These are phyloP conservation scores for Trypanosomatidae sp. DNA, from an alignment of 208 protist genomes.

Conservation along the genomic window DNA sequence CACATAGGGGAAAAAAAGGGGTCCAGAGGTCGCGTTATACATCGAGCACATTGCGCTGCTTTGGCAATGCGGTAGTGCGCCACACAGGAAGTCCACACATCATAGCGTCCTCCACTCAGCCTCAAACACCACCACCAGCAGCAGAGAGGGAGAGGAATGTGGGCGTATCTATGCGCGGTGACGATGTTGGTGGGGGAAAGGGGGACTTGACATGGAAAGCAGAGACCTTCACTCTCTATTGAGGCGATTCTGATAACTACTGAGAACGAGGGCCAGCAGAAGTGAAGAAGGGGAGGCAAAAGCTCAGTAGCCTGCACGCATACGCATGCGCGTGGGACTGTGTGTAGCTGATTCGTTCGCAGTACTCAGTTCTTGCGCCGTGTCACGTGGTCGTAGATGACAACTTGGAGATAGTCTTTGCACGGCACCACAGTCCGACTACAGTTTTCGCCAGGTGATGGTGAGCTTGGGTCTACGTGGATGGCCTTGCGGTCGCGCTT, in stretches of 20 bases:
- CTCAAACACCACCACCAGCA: not conserved
- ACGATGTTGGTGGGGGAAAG: not conserved
- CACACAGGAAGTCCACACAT: not conserved
- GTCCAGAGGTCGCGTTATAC: not conserved
- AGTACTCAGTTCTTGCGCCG: constrained; percentile 85
- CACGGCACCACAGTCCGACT: constrained; percentile 91
- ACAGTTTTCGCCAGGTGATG: constrained; percentile 93
- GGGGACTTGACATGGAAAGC: constrained; percentile 1
- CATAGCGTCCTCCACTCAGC: not conserved
- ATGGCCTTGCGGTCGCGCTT: constrained; percentile 98
- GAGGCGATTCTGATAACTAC: not conserved
- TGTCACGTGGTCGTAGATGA: constrained; percentile 92
- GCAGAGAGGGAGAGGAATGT: not conserved
- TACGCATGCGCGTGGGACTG: not conserved
- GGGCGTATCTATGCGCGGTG: not conserved
- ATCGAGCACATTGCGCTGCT: not conserved
- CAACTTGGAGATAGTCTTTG: constrained; percentile 96
- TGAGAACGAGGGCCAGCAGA: not conserved
- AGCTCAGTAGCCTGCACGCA: not conserved
- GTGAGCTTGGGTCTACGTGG: constrained; percentile 95
- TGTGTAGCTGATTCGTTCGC: not conserved
- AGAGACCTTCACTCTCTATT: not conserved
- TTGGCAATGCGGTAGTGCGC: not conserved
- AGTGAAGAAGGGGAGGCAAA: not conserved
- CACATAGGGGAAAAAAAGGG: not conserved